Conservation (phyloP, 352 stramenopile species). For the Globisporangium sylvaticum region DNA sequence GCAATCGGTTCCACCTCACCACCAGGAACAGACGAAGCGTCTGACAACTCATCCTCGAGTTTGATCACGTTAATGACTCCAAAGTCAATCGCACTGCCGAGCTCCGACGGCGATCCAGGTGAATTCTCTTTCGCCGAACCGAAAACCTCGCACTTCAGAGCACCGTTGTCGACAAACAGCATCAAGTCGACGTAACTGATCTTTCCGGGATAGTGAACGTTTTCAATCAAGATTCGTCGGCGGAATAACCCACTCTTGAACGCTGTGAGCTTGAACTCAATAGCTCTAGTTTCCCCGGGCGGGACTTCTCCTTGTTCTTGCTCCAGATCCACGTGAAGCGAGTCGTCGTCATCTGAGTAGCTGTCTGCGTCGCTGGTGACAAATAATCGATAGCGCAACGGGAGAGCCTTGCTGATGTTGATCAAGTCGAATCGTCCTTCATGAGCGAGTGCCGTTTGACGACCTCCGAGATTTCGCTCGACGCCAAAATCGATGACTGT, state of each 20-base stretch:
- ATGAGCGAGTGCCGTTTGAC: conserved; percentile 44
- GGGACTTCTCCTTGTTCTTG: conserved; percentile 72
- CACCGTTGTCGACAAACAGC: conserved; percentile 79
- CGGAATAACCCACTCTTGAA: conserved; percentile 76
- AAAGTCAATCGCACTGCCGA: conserved; percentile 34
- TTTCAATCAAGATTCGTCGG: conserved; percentile 79
- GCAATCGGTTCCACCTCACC: conserved; percentile 31
- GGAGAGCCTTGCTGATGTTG: conserved; percentile 80
- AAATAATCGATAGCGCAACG: conserved; percentile 71
- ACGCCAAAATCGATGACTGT: conserved; percentile 74
- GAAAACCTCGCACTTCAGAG: conserved; percentile 39
- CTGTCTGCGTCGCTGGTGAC: conserved; percentile 51
- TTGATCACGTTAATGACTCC: conserved; percentile 68
- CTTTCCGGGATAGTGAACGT: conserved; percentile 78
- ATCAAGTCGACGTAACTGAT: conserved; percentile 72
- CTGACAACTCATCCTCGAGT: conserved; percentile 59
- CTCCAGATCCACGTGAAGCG: conserved; percentile 60
- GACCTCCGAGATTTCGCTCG: conserved; percentile 50
- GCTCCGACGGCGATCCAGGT: background rate
- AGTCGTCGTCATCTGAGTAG: conserved; percentile 80
- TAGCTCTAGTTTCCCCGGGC: conserved; percentile 43
- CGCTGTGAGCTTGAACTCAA: conserved; percentile 65
- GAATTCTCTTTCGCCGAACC: background rate
- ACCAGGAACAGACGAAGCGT: conserved; percentile 19
- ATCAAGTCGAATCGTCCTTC: conserved; percentile 73